Evolutionary conservation across 345 rosid genomes (phyloP), one percentile per base, ranked within the genome.

Genomic region (Eucalyptus urophylla): DNA sequence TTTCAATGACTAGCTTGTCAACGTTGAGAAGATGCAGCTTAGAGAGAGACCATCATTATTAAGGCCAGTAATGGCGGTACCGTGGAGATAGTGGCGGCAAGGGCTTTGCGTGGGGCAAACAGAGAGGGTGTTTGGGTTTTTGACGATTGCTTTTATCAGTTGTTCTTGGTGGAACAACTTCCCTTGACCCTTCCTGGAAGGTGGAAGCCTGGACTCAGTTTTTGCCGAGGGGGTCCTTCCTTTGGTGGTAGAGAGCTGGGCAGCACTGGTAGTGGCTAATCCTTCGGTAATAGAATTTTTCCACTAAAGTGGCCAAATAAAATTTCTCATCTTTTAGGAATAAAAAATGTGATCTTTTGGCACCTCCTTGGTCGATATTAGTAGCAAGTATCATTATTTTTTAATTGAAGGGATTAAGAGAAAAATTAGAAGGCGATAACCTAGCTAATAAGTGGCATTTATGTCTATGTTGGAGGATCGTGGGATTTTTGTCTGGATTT

Each of bases 261-360:
- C 37, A n/a, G 6, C 4, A 65, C 21, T 14, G 19, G 5, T 0
- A 4, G 5, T 29, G 37, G 10, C 37, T 29, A 27, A 60, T 60
- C 69, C 69, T 60, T 60, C 5, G 3, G 69, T 60, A 60, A 60
- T 60, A 3, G 4, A 60, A 60, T 12, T 60, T 25, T 60, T 11
- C 69, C n/a, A 7, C 21, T n/a, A 16, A n/a, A 65, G 0, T 65
- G 76, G 76, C 37, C 0, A 65, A n/a, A 2, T 14, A 13, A 1
- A 65, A 65, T n/a, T 65, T 65, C 21, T 29, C 19, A 6, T 65
- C 21, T 65, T 65, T 65, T 14, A 14, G 37, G 2, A 1, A 2
- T 0, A 65, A 29, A 65, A 65, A 65, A n/a, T 14, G 76, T 14
- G 37, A n/a, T n/a, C 76, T n/a, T n/a, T n/a, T 14, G 76, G 76